Base-by-base conservation (phyloP, 805 yeast genomes). In the Suhomyces pyralidae region DNA sequence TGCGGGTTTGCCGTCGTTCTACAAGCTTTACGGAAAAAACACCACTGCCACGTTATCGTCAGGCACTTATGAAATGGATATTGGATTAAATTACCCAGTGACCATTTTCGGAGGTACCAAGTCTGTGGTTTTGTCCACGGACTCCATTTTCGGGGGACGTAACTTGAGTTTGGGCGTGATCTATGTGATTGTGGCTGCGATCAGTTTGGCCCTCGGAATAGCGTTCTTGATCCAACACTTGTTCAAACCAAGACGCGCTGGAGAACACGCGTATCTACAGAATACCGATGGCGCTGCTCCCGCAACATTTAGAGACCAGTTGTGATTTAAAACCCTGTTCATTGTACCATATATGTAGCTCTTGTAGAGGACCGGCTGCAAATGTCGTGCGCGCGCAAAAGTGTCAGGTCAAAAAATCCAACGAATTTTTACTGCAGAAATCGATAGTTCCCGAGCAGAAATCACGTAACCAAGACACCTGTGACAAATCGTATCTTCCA, bases 1-100 rank as follows among this genome's bases (percentile, higher is more conserved):
- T 1, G 97, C 98, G 0, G 97, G 96, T 0, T 76, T 93, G 56
- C 96, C 98, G 25, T 82, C 86, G 10, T 93, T 94, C 64, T 84
- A 87, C 77, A 93, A 94, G 66, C 71, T 91, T 36, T 92, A 91
- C 42, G 79, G 86, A 45, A 83, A 87, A 59, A 92, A 90, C 69
- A 86, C 83, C 54, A 74, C 82, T 2, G 73, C 73, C 1, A 62
- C 80, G 1, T 68, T 93, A 54, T 56, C 66, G 1, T 72, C 80
- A 9, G 98, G 98, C 3, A 81, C 81, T 9, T 94, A 93, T 67
- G 76, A 79, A 54, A 70, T 91, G 44, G 78, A 78, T 48, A 80
- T 93, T 55, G 90, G 76, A 8, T 69, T 87, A 69, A 86, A 91
- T 70, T 94, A 88, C 70, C 96, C 97, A 1, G 93, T 90, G 12